Evolutionary conservation across 2,329 filamentous ascomycete genomes (phyloP), one percentile per base, ranked within the genome.

Genomic region (Colletotrichum tofieldiae): DNA sequence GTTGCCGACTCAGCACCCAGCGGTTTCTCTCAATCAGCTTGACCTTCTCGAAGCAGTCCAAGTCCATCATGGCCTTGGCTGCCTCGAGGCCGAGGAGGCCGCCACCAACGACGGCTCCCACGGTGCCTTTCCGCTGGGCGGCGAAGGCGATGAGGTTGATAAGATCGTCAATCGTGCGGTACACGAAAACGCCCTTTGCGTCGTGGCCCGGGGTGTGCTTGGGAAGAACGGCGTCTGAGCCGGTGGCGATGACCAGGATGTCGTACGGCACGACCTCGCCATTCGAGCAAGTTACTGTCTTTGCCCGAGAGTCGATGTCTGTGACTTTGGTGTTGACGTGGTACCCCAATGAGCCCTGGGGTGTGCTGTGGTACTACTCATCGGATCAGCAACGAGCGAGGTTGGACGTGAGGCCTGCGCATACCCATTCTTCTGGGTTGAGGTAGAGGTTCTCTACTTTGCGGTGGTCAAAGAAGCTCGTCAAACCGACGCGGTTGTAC

Each of bases 401-500:
- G 18, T 11, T 23, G 1, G 20, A 16, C n/a, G 2, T 20, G 23
- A 7, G 56, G 5, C n/a, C 11, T 26, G 11, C 43, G 77, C 85
- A 66, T 82, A 94, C 93, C 94, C 95, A 97, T 87, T 94, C 92
- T 76, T 89, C 86, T 0, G 94, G 93, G 77, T 97, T 97, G 41
- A 98, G 86, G 79, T 97, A 97, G n/a, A 98, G 82, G 75, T 95
- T 93, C 82, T 97, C 94, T 51, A 96, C 92, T 76, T 93, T 89
- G 64, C 94, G 89, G 82, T 97, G 94, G 76, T 94, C 91, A 79
- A 98, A 98, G 85, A 95, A 98, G 72, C 92, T 94, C 3, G 94
- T 97, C 62, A 98, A 86, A 4, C 95, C 95, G 39, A 98, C 95
- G 70, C 95, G 91, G 80, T 98, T 98, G 81, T 98, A 98, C 26